A percentile compares a stretch with the other conserved stretches of the same genome.
These are phyloP conservation scores for Fabrea salina DNA, from an alignment of 169 alveolate genomes.

Conservation along the genomic window DNA sequence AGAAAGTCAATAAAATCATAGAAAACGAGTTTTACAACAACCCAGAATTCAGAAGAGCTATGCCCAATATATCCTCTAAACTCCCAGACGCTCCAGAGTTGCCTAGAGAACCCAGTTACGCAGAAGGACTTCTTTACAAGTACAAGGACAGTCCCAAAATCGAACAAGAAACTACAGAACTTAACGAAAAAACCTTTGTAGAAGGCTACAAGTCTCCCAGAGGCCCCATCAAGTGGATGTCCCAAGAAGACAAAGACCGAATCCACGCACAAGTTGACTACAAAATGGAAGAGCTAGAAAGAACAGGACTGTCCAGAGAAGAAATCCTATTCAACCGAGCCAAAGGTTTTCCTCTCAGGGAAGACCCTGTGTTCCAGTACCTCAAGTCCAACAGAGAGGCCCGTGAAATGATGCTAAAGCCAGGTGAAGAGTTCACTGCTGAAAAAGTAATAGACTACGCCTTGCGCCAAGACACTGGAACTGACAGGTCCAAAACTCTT, in stretches of 20 bases:
- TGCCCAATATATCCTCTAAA: conserved; percentile 37
- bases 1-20: conserved; percentile 22
- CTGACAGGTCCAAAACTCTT: conserved; percentile 45
- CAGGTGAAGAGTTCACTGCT: conserved; percentile 62
- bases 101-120: conserved; percentile 18
- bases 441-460: conserved; percentile 70
- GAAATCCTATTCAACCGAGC: conserved; percentile 58
- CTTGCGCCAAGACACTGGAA: conserved; percentile 64
- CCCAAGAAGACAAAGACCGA: conserved; percentile 43
- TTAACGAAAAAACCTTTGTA: conserved; percentile 39
- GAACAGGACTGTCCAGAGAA: conserved; percentile 68
- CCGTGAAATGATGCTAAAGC: conserved; percentile 64
- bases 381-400: conserved; percentile 56
- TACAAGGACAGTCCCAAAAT: background rate
- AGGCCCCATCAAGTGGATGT: conserved; percentile 62
- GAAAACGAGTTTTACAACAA: conserved; percentile 42
- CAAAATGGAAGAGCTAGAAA: conserved; percentile 65
- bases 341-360: conserved; percentile 61
- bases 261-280: conserved; percentile 51
- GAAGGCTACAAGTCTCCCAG: conserved; percentile 59
- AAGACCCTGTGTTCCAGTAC: conserved; percentile 76
- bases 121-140: conserved; percentile 5
- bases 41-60: conserved; percentile 58
- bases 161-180: background rate
- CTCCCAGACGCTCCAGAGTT: background rate